Evolutionary conservation across 2,329 filamentous ascomycete species (phyloP).

Genomic region (Aspergillus udagawae): DNA sequence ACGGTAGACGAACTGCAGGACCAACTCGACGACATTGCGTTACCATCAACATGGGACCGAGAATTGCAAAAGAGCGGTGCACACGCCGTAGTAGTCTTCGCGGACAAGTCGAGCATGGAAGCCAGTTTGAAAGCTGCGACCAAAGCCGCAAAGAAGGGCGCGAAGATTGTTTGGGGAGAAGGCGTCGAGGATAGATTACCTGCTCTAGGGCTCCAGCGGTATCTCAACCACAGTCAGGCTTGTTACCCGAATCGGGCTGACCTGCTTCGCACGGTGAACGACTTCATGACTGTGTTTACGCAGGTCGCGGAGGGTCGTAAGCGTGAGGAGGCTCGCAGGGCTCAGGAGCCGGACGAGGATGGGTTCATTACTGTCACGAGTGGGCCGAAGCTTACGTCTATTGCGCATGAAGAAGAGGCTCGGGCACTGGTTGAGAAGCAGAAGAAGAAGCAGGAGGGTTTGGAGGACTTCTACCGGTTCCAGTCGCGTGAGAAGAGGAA

Average conservation of each 20-base stretch:
- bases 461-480: conserved; percentile 78
- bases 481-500: conserved; percentile 77
- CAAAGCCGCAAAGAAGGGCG: conserved; percentile 54
- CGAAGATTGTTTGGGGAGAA: conserved; percentile 65
- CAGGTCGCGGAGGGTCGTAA: conserved; percentile 64
- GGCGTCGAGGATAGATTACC: conserved; percentile 56
- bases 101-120: conserved; percentile 75
- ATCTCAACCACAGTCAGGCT: conserved; percentile 65
- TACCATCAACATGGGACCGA: conserved; percentile 72
- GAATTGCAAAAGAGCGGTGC: conserved; percentile 68
- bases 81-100: conserved; percentile 76
- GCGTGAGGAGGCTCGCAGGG: conserved; percentile 57
- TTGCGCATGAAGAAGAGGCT: conserved; percentile 68
- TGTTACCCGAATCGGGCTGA: conserved; percentile 64
- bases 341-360: conserved; percentile 85
- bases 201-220: conserved; percentile 49
- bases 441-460: conserved; percentile 61
- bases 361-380: conserved; percentile 90
- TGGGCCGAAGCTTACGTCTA: conserved; percentile 67
- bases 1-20: conserved; percentile 47
- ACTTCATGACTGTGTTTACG: conserved; percentile 77
- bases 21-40: conserved; percentile 55
- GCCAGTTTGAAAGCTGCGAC: conserved; percentile 72
- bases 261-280: conserved; percentile 73
- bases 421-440: conserved; percentile 56